Conservation (phyloP, 2,329 filamentous ascomycete genomes). For the Hymenotorrendiella dingleyae region DNA sequence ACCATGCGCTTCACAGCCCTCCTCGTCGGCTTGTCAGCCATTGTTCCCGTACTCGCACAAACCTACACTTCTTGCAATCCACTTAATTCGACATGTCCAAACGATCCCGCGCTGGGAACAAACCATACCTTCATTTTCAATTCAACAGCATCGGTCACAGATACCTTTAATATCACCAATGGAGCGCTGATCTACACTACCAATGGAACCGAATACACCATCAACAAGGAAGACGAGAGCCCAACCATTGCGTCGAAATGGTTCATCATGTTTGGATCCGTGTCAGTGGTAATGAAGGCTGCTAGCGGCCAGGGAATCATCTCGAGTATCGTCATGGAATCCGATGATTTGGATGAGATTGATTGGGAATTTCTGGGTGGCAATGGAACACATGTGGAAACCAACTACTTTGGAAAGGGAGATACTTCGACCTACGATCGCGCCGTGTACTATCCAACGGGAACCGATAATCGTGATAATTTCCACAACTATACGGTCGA, state of each 20-base stretch:
- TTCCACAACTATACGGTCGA: constrained; percentile 66
- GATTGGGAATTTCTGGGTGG: constrained; percentile 79
- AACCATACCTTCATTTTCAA: constrained; percentile 61
- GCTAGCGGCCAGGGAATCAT: constrained; percentile 71
- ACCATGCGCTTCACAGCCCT: constrained; percentile 22
- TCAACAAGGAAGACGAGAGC: constrained; percentile 64
- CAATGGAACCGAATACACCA: constrained; percentile 65
- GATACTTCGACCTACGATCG: constrained; percentile 66
- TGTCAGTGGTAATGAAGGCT: constrained; percentile 73
- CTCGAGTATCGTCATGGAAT: constrained; percentile 76
- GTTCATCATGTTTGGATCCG: constrained; percentile 80
- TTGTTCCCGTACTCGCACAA: constrained; percentile 55
- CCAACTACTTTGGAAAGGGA: constrained; percentile 76
- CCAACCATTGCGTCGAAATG: constrained; percentile 75
- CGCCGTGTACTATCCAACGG: constrained; percentile 55
- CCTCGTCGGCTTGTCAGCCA: constrained; percentile 14
- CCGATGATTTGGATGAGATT: constrained; percentile 79
- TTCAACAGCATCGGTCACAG: constrained; percentile 42
- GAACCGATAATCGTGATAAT: constrained; percentile 47
- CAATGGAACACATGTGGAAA: constrained; percentile 56
- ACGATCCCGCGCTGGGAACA: constrained; percentile 65
- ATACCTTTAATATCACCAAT: constrained; percentile 63
- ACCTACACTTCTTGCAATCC: constrained; percentile 76
- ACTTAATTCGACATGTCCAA: constrained; percentile 60
- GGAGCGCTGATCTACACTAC: constrained; percentile 57